Percentiles rank a stretch among this genome's conserved stretches.
These are phyloP conservation scores for Theobroma grandiflorum DNA, from an alignment of 441 rosid species.

Conservation along the genomic window DNA sequence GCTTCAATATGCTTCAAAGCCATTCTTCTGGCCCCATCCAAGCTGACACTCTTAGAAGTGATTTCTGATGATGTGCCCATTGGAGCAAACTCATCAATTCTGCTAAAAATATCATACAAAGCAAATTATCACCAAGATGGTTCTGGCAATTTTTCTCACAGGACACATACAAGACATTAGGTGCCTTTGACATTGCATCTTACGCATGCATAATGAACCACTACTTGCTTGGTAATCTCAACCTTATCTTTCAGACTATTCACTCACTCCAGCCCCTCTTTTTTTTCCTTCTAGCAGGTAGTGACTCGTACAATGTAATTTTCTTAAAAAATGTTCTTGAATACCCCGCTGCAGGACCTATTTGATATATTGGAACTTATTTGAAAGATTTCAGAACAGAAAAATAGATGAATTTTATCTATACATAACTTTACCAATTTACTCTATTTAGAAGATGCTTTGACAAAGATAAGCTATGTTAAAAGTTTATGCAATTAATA, in stretches of 20 bases:
- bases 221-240: not conserved
- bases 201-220: not conserved
- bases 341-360: not conserved
- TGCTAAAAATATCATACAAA: slow-evolving; percentile 34
- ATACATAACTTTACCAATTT: not conserved
- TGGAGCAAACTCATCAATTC: slow-evolving; percentile 81
- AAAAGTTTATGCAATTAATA: not conserved
- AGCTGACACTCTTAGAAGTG: slow-evolving; percentile 74
- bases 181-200: not conserved
- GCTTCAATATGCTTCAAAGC: slow-evolving; percentile 84
- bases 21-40: slow-evolving; percentile 84
- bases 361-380: not conserved
- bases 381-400: slow-evolving; percentile 1
- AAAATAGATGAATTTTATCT: not conserved
- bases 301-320: not conserved
- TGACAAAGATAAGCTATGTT: not conserved
- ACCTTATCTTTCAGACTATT: not conserved
- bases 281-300: not conserved
- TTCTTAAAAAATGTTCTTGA: not conserved
- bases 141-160: not conserved
- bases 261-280: not conserved
- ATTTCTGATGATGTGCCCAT: slow-evolving; percentile 69
- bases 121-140: not conserved
- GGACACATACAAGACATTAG: not conserved
- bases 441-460: not conserved